Evolutionary conservation across 352 stramenopile species (phyloP).

Genomic region (Phytophthora pisi): DNA sequence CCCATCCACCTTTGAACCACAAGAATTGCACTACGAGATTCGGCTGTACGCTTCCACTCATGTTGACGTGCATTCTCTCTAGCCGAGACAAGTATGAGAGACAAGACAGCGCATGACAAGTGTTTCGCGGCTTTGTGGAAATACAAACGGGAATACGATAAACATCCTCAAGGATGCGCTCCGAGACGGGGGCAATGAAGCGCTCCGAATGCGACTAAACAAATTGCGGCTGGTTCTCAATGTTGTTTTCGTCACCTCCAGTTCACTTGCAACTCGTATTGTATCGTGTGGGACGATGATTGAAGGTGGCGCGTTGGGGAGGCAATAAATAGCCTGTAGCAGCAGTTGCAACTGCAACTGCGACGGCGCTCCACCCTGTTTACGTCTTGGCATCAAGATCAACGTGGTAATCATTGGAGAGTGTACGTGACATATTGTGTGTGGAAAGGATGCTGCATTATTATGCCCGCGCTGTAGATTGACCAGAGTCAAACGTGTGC

Average conservation of each 20-base stretch:
- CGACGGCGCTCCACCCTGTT: not conserved
- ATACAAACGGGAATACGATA: not conserved
- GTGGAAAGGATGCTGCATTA: too few relatives aligned
- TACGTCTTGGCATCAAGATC: too few relatives aligned
- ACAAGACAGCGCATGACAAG: not conserved
- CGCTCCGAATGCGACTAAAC: not conserved
- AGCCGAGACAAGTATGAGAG: slow-evolving; percentile 7
- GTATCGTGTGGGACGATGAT: not conserved
- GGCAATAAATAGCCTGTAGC: not conserved
- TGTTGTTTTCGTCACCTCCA: slow-evolving; percentile 13
- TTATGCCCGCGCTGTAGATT: too few relatives aligned
- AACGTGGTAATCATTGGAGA: too few relatives aligned
- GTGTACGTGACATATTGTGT: too few relatives aligned
- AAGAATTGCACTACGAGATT: slow-evolving; percentile 61
- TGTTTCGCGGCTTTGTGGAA: not conserved
- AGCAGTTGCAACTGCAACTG: not conserved
- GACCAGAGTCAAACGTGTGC: too few relatives aligned
- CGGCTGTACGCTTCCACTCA: slow-evolving; percentile 54
- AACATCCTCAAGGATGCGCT: not conserved
- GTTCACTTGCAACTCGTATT: too few relatives aligned
- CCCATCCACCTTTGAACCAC: slow-evolving; percentile 79
- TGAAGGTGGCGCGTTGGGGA: not conserved
- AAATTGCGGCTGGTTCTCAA: not conserved
- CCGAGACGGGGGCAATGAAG: not conserved
- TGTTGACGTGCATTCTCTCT: slow-evolving; percentile 47